Evolutionary conservation across 163 green algal species (phyloP), one percentile per base, ranked within the genome.

Genomic region (Scenedesmus sp.): DNA sequence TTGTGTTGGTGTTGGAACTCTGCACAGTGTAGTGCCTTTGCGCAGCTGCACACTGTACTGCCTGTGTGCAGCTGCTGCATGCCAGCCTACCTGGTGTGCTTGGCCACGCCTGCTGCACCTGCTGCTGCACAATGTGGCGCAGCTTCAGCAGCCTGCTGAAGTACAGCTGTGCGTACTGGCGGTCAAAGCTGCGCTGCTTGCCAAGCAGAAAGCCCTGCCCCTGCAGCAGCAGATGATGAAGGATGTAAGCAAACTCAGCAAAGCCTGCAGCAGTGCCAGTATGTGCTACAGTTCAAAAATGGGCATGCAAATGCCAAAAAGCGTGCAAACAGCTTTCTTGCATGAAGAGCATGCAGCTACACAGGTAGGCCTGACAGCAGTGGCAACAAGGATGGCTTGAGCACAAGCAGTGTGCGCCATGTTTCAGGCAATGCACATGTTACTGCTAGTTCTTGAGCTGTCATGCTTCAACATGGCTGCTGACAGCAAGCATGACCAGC

Each of bases 101-200:
- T 7, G 97, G 96, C 97, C 98, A 99, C 12, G 91, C 46, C 51
- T 92, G 30, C 30, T 90, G 56, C 1, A 95, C 96, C 7, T 90
- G 72, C 42, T 93, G 68, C 59, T 89, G 46, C 89, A 99, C 87
- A 0, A 93, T 24, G 3, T 91, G 89, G 13, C 91, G 89, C 92
- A 99, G 95, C 46, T 91, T 87, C 83, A 95, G 94, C 30, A 99
- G 93, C 1, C 98, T 95, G 16, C 93, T 94, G 91, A 98, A 99
- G 94, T 99, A 99, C 22, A 99, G 94, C 91, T 99, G 97, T 0
- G 97, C 95, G 86, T 98, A 99, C 95, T 99, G 98, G 6, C 94
- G 91, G 12, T 98, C 96, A 91, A 97, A 98, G 44, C 91, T 94
- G 40, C 95, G 94, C 65, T 76, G 65, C 42, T 93, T 79, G 33